Conservation (phyloP, 345 rosid genomes). For the Pistacia vera region DNA sequence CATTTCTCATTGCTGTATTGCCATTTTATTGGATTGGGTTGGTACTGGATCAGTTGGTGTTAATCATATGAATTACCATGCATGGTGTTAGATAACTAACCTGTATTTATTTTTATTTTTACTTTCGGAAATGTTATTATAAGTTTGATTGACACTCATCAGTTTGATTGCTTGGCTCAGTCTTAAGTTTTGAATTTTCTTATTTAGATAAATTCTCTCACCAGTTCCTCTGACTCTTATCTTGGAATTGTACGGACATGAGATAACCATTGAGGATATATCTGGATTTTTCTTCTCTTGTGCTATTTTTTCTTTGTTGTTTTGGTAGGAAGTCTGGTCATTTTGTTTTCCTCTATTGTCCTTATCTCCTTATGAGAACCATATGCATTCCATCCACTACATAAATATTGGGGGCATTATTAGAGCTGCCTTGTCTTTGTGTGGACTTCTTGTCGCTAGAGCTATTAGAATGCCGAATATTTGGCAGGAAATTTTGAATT, state of each 20-base stretch:
- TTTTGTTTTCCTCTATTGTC: neutral
- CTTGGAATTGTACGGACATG: neutral
- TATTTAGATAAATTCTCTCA: neutral
- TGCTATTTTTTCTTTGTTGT: neutral
- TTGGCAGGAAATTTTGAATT: neutral
- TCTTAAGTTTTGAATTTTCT: neutral
- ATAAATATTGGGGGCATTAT: neutral
- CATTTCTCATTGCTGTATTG: neutral
- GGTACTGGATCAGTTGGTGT: neutral
- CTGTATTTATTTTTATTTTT: neutral
- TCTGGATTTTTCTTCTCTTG: neutral
- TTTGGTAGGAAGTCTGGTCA: neutral
- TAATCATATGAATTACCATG: neutral
- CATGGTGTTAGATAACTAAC: constrained; percentile 2
- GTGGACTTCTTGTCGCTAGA: neutral
- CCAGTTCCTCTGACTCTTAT: neutral
- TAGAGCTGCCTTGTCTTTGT: too few species aligned
- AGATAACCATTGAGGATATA: neutral
- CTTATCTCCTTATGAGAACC: neutral
- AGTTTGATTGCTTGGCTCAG: neutral
- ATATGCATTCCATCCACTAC: too few species aligned
- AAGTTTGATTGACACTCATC: constrained; percentile 3
- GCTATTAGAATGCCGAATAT: neutral
- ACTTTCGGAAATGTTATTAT: neutral
- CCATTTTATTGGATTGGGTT: neutral